A percentile compares a stretch with the other conserved stretches of the same genome.
phyloP scores from a whole-genome alignment of 768 basidiomycete genomes.

The Amanita brunnescens region DNA sequence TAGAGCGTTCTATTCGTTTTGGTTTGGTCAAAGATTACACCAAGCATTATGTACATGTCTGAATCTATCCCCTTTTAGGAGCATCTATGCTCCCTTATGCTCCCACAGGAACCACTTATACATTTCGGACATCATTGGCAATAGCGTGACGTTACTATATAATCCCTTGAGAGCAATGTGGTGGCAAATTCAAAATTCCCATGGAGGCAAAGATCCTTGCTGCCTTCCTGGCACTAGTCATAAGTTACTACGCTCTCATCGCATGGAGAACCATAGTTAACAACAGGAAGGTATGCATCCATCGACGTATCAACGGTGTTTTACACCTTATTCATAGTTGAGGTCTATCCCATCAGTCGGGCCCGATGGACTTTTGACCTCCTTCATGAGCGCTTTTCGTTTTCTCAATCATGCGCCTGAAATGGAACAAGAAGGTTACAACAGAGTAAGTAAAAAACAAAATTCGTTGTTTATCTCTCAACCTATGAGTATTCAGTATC shows the following conservation, averaged over 20 bases:
- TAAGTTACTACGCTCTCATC: neutral
- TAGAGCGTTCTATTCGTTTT: too few relatives aligned
- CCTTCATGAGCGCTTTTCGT: constrained; percentile 20
- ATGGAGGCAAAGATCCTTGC: neutral
- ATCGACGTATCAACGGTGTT: neutral
- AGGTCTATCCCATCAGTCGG: constrained; percentile 29
- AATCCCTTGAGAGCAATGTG: too few relatives aligned
- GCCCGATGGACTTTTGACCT: constrained; percentile 22
- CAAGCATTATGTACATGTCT: too few relatives aligned
- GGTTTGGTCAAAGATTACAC: too few relatives aligned
- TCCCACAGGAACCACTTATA: too few relatives aligned
- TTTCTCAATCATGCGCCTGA: constrained; percentile 16
- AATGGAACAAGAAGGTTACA: constrained; percentile 24
- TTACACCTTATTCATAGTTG: constrained; percentile 7
- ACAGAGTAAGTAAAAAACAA: constrained; percentile 18
- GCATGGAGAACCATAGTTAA: neutral
- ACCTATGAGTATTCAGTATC: constrained; percentile 13
- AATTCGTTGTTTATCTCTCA: neutral
- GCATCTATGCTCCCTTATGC: too few relatives aligned
- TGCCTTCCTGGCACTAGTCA: neutral
- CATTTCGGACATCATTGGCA: too few relatives aligned
- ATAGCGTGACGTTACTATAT: too few relatives aligned
- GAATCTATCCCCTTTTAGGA: too few relatives aligned
- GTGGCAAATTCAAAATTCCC: too few relatives aligned
- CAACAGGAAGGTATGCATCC: neutral